Conservation (phyloP, 2,329 filamentous ascomycete genomes). For the Malbranchea zuffiana region DNA sequence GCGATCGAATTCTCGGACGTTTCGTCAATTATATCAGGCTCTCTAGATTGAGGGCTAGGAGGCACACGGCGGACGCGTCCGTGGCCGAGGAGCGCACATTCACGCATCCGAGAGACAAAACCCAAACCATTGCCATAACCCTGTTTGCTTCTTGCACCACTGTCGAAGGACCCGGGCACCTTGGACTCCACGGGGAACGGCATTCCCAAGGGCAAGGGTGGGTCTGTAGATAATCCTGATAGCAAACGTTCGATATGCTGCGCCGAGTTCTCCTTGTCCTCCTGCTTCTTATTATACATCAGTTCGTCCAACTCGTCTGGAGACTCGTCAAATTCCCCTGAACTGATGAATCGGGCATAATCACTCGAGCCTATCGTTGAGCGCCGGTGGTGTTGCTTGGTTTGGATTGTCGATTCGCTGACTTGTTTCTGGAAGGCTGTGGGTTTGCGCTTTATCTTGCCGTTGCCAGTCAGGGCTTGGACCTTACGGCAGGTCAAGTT, state of each 20-base stretch:
- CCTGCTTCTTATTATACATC: not conserved
- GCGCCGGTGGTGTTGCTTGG: slow-evolving; percentile 1
- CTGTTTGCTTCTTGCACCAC: too few species aligned
- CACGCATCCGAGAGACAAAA: too few species aligned
- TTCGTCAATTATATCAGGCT: too few species aligned
- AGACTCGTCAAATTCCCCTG: slow-evolving; percentile 2
- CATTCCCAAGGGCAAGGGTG: slow-evolving; percentile 1
- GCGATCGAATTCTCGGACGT: too few species aligned
- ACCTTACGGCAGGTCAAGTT: slow-evolving; percentile 10
- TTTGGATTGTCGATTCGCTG: not conserved
- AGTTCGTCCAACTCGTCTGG: slow-evolving; percentile 3
- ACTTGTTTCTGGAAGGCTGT: slow-evolving; percentile 4
- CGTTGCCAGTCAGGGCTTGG: slow-evolving; percentile 7
- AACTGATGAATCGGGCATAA: slow-evolving; percentile 7
- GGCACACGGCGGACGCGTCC: too few species aligned
- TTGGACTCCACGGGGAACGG: slow-evolving; percentile 5
- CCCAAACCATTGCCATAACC: too few species aligned
- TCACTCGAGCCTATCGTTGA: slow-evolving; percentile 5
- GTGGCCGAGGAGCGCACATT: too few species aligned
- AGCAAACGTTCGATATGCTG: slow-evolving; percentile 6
- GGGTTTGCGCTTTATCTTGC: slow-evolving; percentile 8
- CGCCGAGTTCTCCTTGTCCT: not conserved
- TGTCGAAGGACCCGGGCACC: not conserved
- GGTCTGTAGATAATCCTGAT: slow-evolving; percentile 2
- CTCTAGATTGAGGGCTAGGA: too few species aligned